Percentiles rank a stretch among this genome's conserved stretches.
These are phyloP conservation scores for Cytospora leucostoma DNA, from an alignment of 2,329 filamentous ascomycete species.

Conservation along the genomic window DNA sequence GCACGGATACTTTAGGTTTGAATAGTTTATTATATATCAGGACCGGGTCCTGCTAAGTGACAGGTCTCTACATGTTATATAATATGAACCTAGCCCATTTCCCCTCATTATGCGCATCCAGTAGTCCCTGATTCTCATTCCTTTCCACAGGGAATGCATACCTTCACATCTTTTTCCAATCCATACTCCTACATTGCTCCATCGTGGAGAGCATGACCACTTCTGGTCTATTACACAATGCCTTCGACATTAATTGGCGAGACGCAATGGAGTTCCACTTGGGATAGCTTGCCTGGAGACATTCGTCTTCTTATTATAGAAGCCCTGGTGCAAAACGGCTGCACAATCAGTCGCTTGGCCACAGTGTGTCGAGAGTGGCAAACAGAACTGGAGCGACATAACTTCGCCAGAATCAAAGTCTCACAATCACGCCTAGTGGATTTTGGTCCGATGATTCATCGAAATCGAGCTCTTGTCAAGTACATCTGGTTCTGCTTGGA, in stretches of 20 bases:
- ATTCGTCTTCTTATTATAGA: constrained; percentile 33
- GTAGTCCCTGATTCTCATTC: neutral
- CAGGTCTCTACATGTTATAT: neutral
- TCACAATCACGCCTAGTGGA: constrained; percentile 35
- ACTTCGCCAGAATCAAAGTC: constrained; percentile 37
- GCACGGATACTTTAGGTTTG: neutral
- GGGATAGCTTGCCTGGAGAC: constrained; percentile 32
- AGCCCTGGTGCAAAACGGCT: constrained; percentile 30
- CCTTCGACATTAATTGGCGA: constrained; percentile 25
- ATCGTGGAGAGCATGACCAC: constrained; percentile 18
- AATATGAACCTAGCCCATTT: neutral
- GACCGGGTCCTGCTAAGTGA: neutral
- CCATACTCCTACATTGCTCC: constrained; percentile 22
- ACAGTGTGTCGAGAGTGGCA: constrained; percentile 39
- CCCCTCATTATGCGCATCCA: neutral
- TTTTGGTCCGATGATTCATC: constrained; percentile 34
- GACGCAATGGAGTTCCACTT: too few species aligned
- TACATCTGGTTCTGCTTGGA: constrained; percentile 38
- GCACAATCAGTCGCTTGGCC: constrained; percentile 31
- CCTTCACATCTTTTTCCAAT: constrained; percentile 10
- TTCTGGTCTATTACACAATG: constrained; percentile 24
- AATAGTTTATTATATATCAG: neutral
- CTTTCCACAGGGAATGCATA: neutral
- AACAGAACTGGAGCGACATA: constrained; percentile 34
- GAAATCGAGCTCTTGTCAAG: constrained; percentile 34